Evolutionary conservation across 2,329 filamentous ascomycete genomes (phyloP).

Genomic region (Verticillium albo-atrum): DNA sequence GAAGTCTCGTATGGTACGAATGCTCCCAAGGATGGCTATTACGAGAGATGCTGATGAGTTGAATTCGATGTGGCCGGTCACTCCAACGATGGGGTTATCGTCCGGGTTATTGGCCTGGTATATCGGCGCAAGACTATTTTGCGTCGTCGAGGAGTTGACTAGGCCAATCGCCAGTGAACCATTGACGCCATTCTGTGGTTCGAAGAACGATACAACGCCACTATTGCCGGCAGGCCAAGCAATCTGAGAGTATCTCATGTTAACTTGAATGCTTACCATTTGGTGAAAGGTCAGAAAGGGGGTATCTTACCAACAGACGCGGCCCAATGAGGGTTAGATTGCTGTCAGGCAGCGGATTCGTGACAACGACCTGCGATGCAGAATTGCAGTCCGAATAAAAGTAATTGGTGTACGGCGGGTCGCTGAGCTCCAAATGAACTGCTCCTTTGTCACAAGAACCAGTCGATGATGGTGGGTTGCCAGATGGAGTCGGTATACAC

Average conservation of each 20-base stretch:
- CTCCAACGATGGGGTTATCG: slow-evolving; percentile 42
- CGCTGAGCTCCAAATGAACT: slow-evolving; percentile 34
- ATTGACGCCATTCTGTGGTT: slow-evolving; percentile 46
- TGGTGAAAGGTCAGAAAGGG: too few species aligned
- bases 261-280: not conserved
- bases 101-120: slow-evolving; percentile 22
- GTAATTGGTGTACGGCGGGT: slow-evolving; percentile 59
- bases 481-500: too few species aligned
- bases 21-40: slow-evolving; percentile 55
- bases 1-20: slow-evolving; percentile 59
- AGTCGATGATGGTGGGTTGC: not conserved
- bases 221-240: slow-evolving; percentile 66
- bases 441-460: not conserved
- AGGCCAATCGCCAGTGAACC: slow-evolving; percentile 49
- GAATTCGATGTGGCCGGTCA: slow-evolving; percentile 49
- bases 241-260: slow-evolving; percentile 17
- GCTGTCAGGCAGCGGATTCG: slow-evolving; percentile 48
- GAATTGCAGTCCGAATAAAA: slow-evolving; percentile 62
- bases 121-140: slow-evolving; percentile 40
- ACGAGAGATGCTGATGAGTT: slow-evolving; percentile 53
- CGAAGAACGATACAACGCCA: slow-evolving; percentile 53
- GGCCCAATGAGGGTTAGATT: slow-evolving; percentile 52
- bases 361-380: slow-evolving; percentile 56
- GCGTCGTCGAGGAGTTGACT: slow-evolving; percentile 39
- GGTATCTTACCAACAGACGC: slow-evolving; percentile 37